These are phyloP conservation scores for Rhododendron ferrugineum DNA, from an alignment of 148 eudicot species.

Conservation along the genomic window DNA sequence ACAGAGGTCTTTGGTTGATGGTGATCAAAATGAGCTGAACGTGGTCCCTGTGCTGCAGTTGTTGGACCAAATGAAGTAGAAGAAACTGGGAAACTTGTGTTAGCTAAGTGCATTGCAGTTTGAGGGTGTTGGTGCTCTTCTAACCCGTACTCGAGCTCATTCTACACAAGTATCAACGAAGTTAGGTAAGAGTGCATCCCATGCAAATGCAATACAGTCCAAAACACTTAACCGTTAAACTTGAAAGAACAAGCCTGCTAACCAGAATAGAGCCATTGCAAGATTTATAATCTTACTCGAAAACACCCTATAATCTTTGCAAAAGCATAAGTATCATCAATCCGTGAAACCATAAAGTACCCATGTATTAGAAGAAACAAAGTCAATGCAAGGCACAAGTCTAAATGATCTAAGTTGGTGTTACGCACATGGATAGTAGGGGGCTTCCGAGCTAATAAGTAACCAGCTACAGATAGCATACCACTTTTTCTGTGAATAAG, in stretches of 20 bases:
- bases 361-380: background rate
- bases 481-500: background rate
- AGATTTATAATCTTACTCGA: background rate
- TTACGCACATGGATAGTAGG: background rate
- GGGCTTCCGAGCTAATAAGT: background rate
- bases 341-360: background rate
- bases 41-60: slow-evolving; percentile 9
- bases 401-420: background rate
- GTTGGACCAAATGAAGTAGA: slow-evolving; percentile 6
- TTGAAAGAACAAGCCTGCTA: background rate
- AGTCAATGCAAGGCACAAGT: background rate
- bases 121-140: slow-evolving; percentile 12
- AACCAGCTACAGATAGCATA: background rate
- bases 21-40: slow-evolving; percentile 13
- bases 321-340: background rate
- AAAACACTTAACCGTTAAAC: background rate
- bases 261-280: background rate
- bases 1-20: slow-evolving; percentile 4
- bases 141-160: slow-evolving; percentile 4
- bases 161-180: background rate
- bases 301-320: background rate
- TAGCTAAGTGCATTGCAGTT: background rate
- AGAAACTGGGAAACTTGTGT: slow-evolving; percentile 11
- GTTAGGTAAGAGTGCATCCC: background rate
- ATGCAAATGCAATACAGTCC: background rate